Conservation (phyloP, 257 asterid species). For the Penstemon barbatus region DNA sequence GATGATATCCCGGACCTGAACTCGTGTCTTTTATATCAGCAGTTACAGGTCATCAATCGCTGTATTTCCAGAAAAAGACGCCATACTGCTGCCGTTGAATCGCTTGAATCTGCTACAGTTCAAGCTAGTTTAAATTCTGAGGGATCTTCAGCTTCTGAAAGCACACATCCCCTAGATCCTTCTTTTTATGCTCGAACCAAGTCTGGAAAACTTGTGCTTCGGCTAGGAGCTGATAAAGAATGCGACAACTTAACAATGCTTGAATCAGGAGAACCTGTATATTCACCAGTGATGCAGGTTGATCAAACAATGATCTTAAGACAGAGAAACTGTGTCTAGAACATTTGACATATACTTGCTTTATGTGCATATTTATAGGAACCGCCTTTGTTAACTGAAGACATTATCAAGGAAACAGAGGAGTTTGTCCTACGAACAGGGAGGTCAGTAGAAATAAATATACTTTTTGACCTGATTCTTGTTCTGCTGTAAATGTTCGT, state of each 20-base stretch:
- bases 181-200: slow-evolving; percentile 64
- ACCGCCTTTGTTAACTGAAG: slow-evolving; percentile 92
- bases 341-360: slow-evolving; percentile 28
- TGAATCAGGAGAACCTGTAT: slow-evolving; percentile 92
- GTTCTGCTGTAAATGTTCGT: slow-evolving; percentile 3
- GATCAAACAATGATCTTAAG: slow-evolving; percentile 31
- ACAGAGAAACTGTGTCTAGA: slow-evolving; percentile 20
- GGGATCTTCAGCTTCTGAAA: slow-evolving; percentile 47
- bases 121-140: slow-evolving; percentile 48
- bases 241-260: slow-evolving; percentile 75
- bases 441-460: slow-evolving; percentile 59
- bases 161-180: slow-evolving; percentile 41
- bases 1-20: slow-evolving; percentile 87
- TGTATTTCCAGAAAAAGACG: slow-evolving; percentile 92
- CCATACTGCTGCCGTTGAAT: slow-evolving; percentile 68
- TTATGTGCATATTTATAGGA: slow-evolving; percentile 54
- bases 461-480: slow-evolving; percentile 14
- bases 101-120: slow-evolving; percentile 60
- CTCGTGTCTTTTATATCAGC: slow-evolving; percentile 90
- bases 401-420: slow-evolving; percentile 93
- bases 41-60: slow-evolving; percentile 93
- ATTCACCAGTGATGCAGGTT: slow-evolving; percentile 93
- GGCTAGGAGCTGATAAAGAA: slow-evolving; percentile 80
- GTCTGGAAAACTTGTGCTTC: slow-evolving; percentile 78
- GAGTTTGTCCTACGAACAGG: slow-evolving; percentile 97